Conservation (phyloP, 192 early-diverging fungal species). For the Radiomyces spectabilis region DNA sequence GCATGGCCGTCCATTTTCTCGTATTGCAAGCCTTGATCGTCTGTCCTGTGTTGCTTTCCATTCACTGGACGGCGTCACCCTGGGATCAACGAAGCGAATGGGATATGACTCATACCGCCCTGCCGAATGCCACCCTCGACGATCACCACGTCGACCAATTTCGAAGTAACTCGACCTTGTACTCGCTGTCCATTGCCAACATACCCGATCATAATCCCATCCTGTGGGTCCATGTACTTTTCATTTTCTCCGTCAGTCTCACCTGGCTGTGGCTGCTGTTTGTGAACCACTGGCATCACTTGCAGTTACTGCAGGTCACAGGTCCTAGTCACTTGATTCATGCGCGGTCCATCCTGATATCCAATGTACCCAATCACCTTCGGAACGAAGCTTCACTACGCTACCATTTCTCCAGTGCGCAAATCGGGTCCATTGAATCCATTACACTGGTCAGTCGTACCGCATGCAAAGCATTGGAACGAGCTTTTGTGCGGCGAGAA, state of each 20-base stretch:
- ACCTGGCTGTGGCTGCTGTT: conserved; percentile 49
- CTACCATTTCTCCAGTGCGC: conserved; percentile 8
- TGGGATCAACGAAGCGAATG: not conserved
- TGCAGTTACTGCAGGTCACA: conserved; percentile 30
- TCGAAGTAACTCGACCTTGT: conserved; percentile 14
- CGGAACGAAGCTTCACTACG: conserved; percentile 7
- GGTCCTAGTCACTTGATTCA: not conserved
- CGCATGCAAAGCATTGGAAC: conserved; percentile 11
- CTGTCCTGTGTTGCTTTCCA: conserved; percentile 37
- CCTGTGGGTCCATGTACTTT: conserved; percentile 48
- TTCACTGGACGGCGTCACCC: conserved; percentile 31
- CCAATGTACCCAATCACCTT: conserved; percentile 15
- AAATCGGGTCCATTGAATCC: conserved; percentile 11
- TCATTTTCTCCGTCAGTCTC: conserved; percentile 37
- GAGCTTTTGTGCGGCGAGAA: conserved; percentile 9
- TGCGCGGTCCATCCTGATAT: conserved; percentile 18
- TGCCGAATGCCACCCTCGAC: not conserved
- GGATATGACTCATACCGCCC: not conserved
- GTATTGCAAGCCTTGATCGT: conserved; percentile 33
- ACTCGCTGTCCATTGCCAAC: conserved; percentile 37
- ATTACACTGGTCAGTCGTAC: conserved; percentile 13
- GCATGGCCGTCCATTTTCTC: conserved; percentile 49
- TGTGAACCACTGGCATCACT: conserved; percentile 47
- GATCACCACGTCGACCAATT: conserved; percentile 4
- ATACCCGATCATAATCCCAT: conserved; percentile 21